These are phyloP conservation scores for Primulina huaijiensis DNA, from an alignment of 257 asterid species.

Conservation along the genomic window DNA sequence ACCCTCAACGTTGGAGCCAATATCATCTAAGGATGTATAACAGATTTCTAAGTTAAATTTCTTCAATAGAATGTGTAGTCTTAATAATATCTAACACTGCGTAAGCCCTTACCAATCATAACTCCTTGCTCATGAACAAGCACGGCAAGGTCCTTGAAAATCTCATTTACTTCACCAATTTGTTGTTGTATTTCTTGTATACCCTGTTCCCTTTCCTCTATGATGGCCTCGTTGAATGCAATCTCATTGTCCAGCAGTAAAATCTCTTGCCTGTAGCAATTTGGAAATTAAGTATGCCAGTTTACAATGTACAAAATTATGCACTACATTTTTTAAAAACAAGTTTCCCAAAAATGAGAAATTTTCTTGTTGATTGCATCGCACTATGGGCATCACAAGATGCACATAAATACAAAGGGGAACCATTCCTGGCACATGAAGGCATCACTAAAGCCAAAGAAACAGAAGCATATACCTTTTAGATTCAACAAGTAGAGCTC, in stretches of 20 bases:
- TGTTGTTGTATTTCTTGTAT: conserved; percentile 53
- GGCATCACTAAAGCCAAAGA: background rate
- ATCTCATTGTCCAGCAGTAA: conserved; percentile 39
- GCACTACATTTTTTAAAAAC: too few species aligned
- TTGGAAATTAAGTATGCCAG: too few species aligned
- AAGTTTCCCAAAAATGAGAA: too few species aligned
- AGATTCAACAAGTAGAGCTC: conserved; percentile 67
- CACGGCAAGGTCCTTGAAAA: conserved; percentile 53
- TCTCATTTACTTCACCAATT: conserved; percentile 56
- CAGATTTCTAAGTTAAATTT: background rate
- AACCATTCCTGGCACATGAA: too few species aligned
- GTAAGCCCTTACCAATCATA: conserved; percentile 41
- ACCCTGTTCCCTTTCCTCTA: conserved; percentile 60
- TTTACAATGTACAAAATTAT: too few species aligned
- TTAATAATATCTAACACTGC: background rate
- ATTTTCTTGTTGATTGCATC: too few species aligned
- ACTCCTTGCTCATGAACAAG: conserved; percentile 55
- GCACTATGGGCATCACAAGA: too few species aligned
- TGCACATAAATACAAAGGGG: too few species aligned
- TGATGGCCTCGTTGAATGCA: conserved; percentile 46
- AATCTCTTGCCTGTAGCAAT: background rate
- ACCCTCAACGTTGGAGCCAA: conserved; percentile 44
- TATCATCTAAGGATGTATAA: conserved; percentile 36
- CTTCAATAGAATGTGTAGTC: background rate
- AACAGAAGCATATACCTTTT: conserved; percentile 52